A percentile compares a stretch with the other conserved stretches of the same genome.
These are phyloP conservation scores for Nakaseomyces kungkrabaensis DNA, from an alignment of 1,139 yeast species.

Conservation along the genomic window DNA sequence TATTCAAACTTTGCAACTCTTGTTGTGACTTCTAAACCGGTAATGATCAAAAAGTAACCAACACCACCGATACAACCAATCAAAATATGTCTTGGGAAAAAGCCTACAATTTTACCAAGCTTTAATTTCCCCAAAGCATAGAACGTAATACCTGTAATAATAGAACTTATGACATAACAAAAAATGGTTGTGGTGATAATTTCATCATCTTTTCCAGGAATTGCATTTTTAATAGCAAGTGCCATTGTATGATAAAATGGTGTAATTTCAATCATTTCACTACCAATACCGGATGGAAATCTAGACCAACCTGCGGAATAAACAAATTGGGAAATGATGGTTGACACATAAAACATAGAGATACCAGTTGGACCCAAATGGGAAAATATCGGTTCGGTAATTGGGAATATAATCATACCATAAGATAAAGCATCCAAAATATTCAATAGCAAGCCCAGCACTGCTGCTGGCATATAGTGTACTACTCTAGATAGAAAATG, in stretches of 20 bases:
- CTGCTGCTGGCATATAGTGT: conserved; percentile 44
- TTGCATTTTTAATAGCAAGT: conserved; percentile 46
- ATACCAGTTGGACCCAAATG: conserved; percentile 79
- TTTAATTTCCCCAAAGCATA: conserved; percentile 64
- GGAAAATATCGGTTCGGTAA: conserved; percentile 68
- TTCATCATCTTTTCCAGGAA: conserved; percentile 47
- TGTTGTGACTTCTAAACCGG: conserved; percentile 86
- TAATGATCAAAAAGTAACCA: conserved; percentile 80
- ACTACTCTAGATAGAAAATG: conserved; percentile 11
- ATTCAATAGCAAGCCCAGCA: conserved; percentile 73
- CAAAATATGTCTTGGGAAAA: conserved; percentile 89
- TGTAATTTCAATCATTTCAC: conserved; percentile 97
- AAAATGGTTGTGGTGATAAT: conserved; percentile 81
- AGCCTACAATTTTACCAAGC: conserved; percentile 81
- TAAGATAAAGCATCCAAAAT: conserved; percentile 88
- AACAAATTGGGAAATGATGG: conserved; percentile 77
- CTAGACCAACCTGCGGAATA: conserved; percentile 87
- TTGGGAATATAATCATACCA: conserved; percentile 95
- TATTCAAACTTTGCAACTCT: conserved; percentile 67
- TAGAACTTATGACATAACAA: conserved; percentile 72
- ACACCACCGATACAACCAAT: conserved; percentile 99
- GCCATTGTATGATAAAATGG: conserved; percentile 98
- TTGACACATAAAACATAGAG: conserved; percentile 88
- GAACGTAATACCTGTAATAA: conserved; percentile 80
- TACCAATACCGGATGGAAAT: conserved; percentile 82